These are phyloP conservation scores for Trichoderma gamsii DNA, from an alignment of 495 filamentous ascomycete species.

Conservation along the genomic window DNA sequence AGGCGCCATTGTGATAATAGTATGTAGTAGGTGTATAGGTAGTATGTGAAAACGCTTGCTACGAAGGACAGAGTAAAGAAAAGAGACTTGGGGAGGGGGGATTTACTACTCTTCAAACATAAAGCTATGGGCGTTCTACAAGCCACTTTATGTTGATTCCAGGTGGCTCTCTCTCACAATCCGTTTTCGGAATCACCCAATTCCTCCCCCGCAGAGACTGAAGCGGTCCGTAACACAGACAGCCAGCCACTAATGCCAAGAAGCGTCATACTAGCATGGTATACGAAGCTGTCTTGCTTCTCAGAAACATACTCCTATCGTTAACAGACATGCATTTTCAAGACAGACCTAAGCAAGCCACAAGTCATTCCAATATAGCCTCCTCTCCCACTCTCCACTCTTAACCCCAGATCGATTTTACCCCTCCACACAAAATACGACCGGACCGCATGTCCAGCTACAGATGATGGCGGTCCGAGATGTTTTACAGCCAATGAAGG, in stretches of 20 bases:
- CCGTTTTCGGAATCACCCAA: background rate
- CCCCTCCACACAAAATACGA: background rate
- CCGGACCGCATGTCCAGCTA: background rate
- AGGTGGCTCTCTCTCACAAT: background rate
- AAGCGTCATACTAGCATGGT: background rate
- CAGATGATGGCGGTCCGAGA: background rate
- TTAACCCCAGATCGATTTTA: background rate
- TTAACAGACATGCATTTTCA: too few species aligned
- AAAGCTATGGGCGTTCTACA: too few species aligned
- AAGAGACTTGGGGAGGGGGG: too few species aligned
- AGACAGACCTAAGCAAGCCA: too few species aligned
- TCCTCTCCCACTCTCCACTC: background rate
- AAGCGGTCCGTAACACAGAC: background rate
- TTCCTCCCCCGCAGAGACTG: background rate
- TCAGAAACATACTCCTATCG: background rate
- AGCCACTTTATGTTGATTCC: background rate
- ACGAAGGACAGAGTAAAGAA: background rate
- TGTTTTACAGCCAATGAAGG: background rate
- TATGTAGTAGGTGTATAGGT: background rate
- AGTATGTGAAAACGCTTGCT: background rate
- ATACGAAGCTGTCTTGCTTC: background rate
- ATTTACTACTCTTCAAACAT: too few species aligned
- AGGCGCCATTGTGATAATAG: background rate
- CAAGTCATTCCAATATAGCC: background rate
- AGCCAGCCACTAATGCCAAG: background rate